Evolutionary conservation across 257 asterid species (phyloP).

Genomic region (Solanum phureja): DNA sequence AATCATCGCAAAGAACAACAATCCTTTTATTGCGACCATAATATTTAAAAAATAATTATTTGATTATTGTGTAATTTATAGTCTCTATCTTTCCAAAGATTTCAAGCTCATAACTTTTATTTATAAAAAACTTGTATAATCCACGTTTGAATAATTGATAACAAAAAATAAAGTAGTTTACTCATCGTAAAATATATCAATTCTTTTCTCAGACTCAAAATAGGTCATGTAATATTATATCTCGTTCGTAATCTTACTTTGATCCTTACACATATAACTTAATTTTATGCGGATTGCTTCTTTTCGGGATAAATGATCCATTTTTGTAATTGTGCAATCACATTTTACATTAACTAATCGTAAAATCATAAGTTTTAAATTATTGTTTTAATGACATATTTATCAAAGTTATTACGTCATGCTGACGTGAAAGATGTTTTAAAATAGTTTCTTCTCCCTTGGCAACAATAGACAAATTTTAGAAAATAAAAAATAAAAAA

Average conservation of each 20-base stretch:
- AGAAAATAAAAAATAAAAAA: not conserved
- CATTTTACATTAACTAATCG: not conserved
- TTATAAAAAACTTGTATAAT: too few species aligned
- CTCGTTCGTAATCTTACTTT: not conserved
- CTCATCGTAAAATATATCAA: not conserved
- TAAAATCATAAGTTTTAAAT: not conserved
- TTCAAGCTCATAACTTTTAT: not conserved
- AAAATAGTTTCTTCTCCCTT: not conserved
- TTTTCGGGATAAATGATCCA: not conserved
- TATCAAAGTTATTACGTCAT: not conserved
- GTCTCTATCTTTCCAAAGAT: not conserved
- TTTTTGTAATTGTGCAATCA: too few species aligned
- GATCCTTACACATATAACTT: not conserved
- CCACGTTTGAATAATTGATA: not conserved
- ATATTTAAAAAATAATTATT: not conserved
- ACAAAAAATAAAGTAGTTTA: not conserved
- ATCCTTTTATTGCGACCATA: not conserved
- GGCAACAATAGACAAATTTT: not conserved
- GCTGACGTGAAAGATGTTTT: not conserved
- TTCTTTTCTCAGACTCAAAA: not conserved
- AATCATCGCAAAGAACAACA: accelerated
- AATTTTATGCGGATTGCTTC: not conserved
- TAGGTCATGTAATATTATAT: too few species aligned
- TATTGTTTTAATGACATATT: not conserved
- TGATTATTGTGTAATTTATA: not conserved